phyloP scores from a whole-genome alignment of 371 early-diverging fungal species.

The Funneliformis caledonium region DNA sequence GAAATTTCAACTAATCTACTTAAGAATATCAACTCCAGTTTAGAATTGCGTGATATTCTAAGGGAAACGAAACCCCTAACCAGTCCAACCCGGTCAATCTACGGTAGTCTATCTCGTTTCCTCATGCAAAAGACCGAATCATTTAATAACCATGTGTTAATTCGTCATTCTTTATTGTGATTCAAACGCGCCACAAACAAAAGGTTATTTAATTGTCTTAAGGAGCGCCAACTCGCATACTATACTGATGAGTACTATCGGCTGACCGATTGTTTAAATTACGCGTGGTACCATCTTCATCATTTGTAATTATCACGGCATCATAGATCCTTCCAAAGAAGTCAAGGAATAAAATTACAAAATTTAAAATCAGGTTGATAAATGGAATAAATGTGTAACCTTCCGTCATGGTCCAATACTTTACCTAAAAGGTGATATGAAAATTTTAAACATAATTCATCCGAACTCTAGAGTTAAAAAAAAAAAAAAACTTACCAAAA shows the following conservation, averaged over 20 bases:
- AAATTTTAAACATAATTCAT: too few relatives aligned
- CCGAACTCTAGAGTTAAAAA: too few relatives aligned
- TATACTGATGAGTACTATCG: background rate
- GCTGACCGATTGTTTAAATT: background rate
- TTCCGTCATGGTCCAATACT: background rate
- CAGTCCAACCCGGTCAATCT: too few relatives aligned
- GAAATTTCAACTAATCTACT: too few relatives aligned
- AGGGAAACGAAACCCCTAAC: too few relatives aligned
- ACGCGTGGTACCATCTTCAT: background rate
- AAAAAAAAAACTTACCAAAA: background rate
- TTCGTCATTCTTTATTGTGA: too few relatives aligned
- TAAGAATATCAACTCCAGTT: too few relatives aligned
- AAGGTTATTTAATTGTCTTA: background rate
- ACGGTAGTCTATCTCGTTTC: too few relatives aligned
- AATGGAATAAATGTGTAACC: background rate
- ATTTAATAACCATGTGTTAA: too few relatives aligned
- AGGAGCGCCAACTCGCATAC: background rate
- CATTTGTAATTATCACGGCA: background rate
- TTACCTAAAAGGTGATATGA: background rate
- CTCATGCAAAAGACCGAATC: too few relatives aligned
- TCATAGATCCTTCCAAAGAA: background rate
- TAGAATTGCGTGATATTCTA: too few relatives aligned
- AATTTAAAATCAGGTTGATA: background rate
- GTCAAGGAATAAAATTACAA: background rate
- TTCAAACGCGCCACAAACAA: too few relatives aligned